Evolutionary conservation across 805 yeast species (phyloP).

Genomic region (Starmerella apis): DNA sequence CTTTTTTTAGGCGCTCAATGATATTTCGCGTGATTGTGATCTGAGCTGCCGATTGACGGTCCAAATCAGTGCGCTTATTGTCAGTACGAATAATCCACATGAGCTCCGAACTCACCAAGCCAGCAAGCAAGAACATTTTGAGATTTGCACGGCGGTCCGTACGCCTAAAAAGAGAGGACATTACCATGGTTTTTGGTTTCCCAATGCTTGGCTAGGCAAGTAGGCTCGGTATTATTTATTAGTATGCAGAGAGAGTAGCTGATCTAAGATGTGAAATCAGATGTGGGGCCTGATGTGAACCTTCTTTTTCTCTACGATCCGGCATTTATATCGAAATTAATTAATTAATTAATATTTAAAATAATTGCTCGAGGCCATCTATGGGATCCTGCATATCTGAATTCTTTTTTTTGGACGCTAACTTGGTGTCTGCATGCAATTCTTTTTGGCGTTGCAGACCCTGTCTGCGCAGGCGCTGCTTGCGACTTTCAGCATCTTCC

Average conservation of each 20-base stretch:
- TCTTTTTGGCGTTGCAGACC: constrained; percentile 10
- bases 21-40: constrained; percentile 34
- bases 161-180: constrained; percentile 2
- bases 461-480: constrained; percentile 8
- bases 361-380: background rate
- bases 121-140: constrained; percentile 30
- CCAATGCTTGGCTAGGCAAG: background rate
- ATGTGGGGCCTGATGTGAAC: too few species aligned
- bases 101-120: constrained; percentile 40
- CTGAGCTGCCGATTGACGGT: constrained; percentile 34
- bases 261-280: background rate
- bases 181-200: background rate
- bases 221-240: background rate
- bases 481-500: constrained; percentile 38
- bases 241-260: background rate
- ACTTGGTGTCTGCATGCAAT: background rate
- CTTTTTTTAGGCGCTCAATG: constrained; percentile 32
- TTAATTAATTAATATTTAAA: background rate
- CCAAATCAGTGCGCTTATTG: constrained; percentile 35
- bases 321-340: too few species aligned
- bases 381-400: background rate
- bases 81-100: constrained; percentile 39
- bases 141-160: constrained; percentile 6
- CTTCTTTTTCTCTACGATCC: background rate
- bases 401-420: background rate